Conservation (phyloP, 768 basidiomycete genomes). For the Coprinopsis strossmayeri region DNA sequence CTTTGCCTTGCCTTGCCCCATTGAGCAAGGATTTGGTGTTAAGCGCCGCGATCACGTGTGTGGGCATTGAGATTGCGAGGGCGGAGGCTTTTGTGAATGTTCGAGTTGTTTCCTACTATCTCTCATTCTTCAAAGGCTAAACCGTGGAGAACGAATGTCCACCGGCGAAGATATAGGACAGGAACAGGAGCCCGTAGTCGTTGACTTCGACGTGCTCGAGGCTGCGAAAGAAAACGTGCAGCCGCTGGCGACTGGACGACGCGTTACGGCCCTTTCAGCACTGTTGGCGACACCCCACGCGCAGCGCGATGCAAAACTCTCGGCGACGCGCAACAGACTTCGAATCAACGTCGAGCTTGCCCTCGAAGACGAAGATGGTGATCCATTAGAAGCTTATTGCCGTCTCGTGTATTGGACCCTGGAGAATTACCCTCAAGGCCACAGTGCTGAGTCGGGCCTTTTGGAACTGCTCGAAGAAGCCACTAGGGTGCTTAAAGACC, state of each 20-base stretch:
- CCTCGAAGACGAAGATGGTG: slow-evolving; percentile 76
- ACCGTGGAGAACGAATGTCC: no score
- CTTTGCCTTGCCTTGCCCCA: no score
- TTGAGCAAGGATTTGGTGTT: no score
- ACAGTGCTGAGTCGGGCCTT: slow-evolving; percentile 84
- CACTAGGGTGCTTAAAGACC: slow-evolving; percentile 75
- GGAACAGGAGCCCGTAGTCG: slow-evolving; percentile 34
- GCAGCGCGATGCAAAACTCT: slow-evolving; percentile 64
- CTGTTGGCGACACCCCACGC: slow-evolving; percentile 73
- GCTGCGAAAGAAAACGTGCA: slow-evolving; percentile 86
- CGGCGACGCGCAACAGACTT: slow-evolving; percentile 56
- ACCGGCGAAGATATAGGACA: background rate
- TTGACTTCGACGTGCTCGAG: slow-evolving; percentile 77
- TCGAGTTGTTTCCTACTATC: no score
- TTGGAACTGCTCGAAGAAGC: slow-evolving; percentile 90
- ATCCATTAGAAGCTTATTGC: slow-evolving; percentile 82
- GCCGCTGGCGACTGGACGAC: slow-evolving; percentile 71
- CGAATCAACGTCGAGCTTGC: slow-evolving; percentile 70
- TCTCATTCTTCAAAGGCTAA: no score
- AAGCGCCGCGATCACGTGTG: no score
- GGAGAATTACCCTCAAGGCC: slow-evolving; percentile 92
- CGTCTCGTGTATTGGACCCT: slow-evolving; percentile 87
- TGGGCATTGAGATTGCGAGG: no score
- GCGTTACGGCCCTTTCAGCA: slow-evolving; percentile 70
- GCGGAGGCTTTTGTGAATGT: no score